Conservation (phyloP, 2,329 filamentous ascomycete genomes). For the Verticillium nonalfalfae region DNA sequence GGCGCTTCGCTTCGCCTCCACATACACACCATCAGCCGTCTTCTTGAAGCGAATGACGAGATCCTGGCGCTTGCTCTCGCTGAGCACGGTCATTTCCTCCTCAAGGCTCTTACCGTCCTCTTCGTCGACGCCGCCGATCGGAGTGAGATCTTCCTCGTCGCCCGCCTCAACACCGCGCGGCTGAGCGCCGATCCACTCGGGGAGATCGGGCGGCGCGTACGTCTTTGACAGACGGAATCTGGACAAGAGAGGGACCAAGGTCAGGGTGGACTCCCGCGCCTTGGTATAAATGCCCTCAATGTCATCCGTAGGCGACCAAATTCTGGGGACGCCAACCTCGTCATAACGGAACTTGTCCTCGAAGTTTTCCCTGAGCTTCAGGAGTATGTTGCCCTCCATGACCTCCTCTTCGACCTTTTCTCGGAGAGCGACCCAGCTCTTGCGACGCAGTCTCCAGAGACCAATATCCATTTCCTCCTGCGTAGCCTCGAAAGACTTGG, state of each 20-base stretch:
- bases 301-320: conserved; percentile 95
- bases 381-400: conserved; percentile 91
- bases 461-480: conserved; percentile 88
- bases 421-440: conserved; percentile 87
- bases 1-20: conserved; percentile 94
- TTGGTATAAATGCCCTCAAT: conserved; percentile 94
- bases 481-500: conserved; percentile 89
- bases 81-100: conserved; percentile 93
- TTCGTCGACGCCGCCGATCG: conserved; percentile 91
- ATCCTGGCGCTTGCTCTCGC: conserved; percentile 84
- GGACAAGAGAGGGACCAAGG: conserved; percentile 81
- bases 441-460: conserved; percentile 84
- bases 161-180: conserved; percentile 69
- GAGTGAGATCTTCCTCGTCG: conserved; percentile 83
- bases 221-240: conserved; percentile 75
- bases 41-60: conserved; percentile 96
- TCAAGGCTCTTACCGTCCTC: conserved; percentile 91
- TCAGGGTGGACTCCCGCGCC: conserved; percentile 86
- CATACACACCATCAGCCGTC: conserved; percentile 93
- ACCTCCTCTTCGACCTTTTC: conserved; percentile 95
- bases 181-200: conserved; percentile 73
- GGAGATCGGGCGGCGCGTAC: conserved; percentile 71
- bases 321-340: conserved; percentile 85
- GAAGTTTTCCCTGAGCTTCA: conserved; percentile 96
- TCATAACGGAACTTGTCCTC: conserved; percentile 99